phyloP scores from a whole-genome alignment of 2,329 filamentous ascomycete genomes.

The Claviceps sp. region DNA sequence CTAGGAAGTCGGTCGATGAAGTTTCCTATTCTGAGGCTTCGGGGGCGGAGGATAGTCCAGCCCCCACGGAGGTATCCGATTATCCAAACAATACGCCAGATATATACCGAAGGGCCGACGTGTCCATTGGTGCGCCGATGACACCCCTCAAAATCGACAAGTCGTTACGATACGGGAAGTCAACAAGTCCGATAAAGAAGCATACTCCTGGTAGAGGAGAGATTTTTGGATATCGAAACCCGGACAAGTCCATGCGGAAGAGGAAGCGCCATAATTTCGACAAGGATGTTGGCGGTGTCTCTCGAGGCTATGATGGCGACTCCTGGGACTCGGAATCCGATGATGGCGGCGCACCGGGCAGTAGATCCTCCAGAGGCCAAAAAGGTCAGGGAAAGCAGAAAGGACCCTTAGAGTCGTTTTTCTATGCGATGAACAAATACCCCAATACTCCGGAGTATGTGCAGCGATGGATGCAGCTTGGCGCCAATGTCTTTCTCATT shows the following conservation, averaged over 20 bases:
- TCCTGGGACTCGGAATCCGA: slow-evolving; percentile 39
- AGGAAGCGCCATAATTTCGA: slow-evolving; percentile 39
- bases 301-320: slow-evolving; percentile 27
- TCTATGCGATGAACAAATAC: slow-evolving; percentile 41
- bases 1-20: slow-evolving; percentile 43
- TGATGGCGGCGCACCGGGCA: slow-evolving; percentile 10
- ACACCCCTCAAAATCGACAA: slow-evolving; percentile 35
- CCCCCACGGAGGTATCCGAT: slow-evolving; percentile 43
- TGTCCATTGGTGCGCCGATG: slow-evolving; percentile 29
- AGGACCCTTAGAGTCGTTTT: slow-evolving; percentile 28
- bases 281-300: slow-evolving; percentile 37
- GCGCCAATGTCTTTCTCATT: slow-evolving; percentile 52
- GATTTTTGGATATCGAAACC: slow-evolving; percentile 34
- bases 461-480: slow-evolving; percentile 44
- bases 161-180: slow-evolving; percentile 30
- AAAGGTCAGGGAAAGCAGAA: slow-evolving; percentile 11
- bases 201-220: slow-evolving; percentile 49
- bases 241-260: slow-evolving; percentile 32
- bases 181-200: slow-evolving; percentile 24
- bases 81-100: slow-evolving; percentile 39
- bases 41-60: slow-evolving; percentile 46
- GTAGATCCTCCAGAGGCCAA: slow-evolving; percentile 13
- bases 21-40: slow-evolving; percentile 41
- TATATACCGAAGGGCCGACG: slow-evolving; percentile 29
- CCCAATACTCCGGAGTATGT: slow-evolving; percentile 46